A percentile compares a stretch with the other conserved stretches of the same genome.
Evolutionary conservation across 768 basidiomycete genomes (phyloP).

Genomic region (Amanita jacksonii): DNA sequence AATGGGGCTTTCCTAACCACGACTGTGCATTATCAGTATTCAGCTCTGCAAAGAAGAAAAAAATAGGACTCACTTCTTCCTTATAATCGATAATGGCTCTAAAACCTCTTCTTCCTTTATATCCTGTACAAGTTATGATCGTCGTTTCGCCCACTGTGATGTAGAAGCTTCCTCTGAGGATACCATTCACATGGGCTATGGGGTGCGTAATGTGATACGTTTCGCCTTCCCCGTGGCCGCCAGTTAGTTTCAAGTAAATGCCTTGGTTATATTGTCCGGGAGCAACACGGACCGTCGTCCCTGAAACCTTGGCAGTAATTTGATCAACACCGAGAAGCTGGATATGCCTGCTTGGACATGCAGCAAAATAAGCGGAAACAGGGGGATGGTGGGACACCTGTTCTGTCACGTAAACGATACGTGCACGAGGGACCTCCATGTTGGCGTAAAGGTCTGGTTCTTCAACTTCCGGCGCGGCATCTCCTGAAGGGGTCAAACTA

Average conservation of each 20-base stretch:
- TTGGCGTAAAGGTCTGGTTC: slow-evolving; percentile 7
- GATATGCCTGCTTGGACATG: slow-evolving; percentile 64
- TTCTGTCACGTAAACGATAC: slow-evolving; percentile 80
- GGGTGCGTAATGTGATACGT: slow-evolving; percentile 87
- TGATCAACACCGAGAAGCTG: slow-evolving; percentile 83
- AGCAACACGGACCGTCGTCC: slow-evolving; percentile 72
- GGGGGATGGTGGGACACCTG: slow-evolving; percentile 98
- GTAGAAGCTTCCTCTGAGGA: slow-evolving; percentile 87
- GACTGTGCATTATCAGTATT: no score
- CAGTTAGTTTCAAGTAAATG: slow-evolving; percentile 70
- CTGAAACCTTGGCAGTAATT: slow-evolving; percentile 86
- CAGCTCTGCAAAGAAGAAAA: no score
- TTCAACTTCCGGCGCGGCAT: slow-evolving; percentile 11
- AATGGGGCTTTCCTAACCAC: slow-evolving; percentile 86
- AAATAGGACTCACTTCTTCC: slow-evolving; percentile 91
- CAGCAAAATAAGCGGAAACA: slow-evolving; percentile 74
- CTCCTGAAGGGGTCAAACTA: slow-evolving; percentile 34
- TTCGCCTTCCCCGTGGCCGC: slow-evolving; percentile 69
- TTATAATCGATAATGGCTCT: slow-evolving; percentile 89
- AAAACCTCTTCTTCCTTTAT: slow-evolving; percentile 32
- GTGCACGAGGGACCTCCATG: slow-evolving; percentile 33
- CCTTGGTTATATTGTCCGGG: slow-evolving; percentile 87
- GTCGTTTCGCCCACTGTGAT: slow-evolving; percentile 76
- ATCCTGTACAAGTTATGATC: slow-evolving; percentile 69
- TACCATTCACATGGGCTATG: slow-evolving; percentile 81